A percentile compares a stretch with the other conserved stretches of the same genome.
phyloP scores from a whole-genome alignment of 2,329 filamentous ascomycete genomes.

The Plectosphaerella sp. region DNA sequence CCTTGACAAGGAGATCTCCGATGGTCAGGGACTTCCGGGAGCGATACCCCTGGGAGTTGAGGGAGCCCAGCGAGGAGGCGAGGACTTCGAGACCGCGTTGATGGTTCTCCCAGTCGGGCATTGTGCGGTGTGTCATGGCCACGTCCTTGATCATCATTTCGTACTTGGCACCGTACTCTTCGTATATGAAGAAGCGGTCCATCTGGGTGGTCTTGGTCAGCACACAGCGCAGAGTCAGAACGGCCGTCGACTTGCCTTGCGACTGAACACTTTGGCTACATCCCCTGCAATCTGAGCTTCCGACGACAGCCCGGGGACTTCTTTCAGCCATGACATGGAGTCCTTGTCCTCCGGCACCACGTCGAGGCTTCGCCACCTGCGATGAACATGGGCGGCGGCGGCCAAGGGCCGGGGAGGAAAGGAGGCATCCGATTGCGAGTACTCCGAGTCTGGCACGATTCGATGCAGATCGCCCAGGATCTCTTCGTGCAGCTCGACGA shows the following conservation, averaged over 20 bases:
- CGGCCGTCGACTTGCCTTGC: constrained; percentile 37
- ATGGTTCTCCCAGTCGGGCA: constrained; percentile 72
- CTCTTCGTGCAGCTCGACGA: constrained; percentile 78
- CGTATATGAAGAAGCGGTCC: constrained; percentile 77
- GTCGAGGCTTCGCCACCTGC: constrained; percentile 44
- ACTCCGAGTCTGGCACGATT: constrained; percentile 65
- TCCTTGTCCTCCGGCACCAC: constrained; percentile 36
- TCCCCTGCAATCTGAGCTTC: constrained; percentile 57
- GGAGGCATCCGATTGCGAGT: constrained; percentile 38
- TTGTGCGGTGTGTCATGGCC: constrained; percentile 60
- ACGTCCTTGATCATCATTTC: constrained; percentile 80
- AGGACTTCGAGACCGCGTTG: constrained; percentile 83
- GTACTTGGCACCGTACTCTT: constrained; percentile 88
- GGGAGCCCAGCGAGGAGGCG: constrained; percentile 68
- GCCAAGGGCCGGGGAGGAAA: constrained; percentile 11
- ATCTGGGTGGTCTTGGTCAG: constrained; percentile 48
- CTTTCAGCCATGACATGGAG: constrained; percentile 36
- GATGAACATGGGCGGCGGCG: constrained; percentile 24
- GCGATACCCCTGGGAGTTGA: constrained; percentile 57
- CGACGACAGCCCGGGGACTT: constrained; percentile 46
- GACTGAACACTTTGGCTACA: constrained; percentile 56
- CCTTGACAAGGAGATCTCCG: constrained; percentile 87
- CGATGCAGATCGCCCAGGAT: constrained; percentile 71
- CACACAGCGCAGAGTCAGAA: background rate
- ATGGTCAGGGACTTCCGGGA: constrained; percentile 75